Evolutionary conservation across 2,329 filamentous ascomycete species (phyloP).

Genomic region (Ascosphaera pollenicola): DNA sequence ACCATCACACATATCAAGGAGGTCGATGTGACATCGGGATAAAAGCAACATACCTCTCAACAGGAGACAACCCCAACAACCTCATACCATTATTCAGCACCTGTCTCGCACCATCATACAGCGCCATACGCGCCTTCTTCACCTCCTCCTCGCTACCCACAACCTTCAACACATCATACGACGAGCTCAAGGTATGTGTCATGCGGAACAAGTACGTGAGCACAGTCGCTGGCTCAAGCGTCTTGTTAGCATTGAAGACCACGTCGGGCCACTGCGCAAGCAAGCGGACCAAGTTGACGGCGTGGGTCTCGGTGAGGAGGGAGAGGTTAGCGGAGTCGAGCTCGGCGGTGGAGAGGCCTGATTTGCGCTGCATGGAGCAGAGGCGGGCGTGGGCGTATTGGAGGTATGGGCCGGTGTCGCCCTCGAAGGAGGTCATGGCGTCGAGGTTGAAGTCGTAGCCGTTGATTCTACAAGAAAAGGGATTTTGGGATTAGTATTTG

Average conservation of each 20-base stretch:
- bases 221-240: slow-evolving; percentile 44
- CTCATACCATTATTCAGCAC: slow-evolving; percentile 45
- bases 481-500: background rate
- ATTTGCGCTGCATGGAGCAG: slow-evolving; percentile 36
- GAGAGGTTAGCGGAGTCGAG: slow-evolving; percentile 33
- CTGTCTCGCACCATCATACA: slow-evolving; percentile 40
- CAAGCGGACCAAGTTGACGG: slow-evolving; percentile 36
- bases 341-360: slow-evolving; percentile 24
- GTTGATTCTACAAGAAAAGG: slow-evolving; percentile 28
- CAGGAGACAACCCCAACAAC: slow-evolving; percentile 41
- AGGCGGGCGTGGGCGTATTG: slow-evolving; percentile 41
- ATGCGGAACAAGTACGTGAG: slow-evolving; percentile 46
- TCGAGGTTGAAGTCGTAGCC: slow-evolving; percentile 44
- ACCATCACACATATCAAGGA: too few species aligned
- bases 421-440: slow-evolving; percentile 43
- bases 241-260: slow-evolving; percentile 39
- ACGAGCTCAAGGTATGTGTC: slow-evolving; percentile 37
- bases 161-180: slow-evolving; percentile 41
- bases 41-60: slow-evolving; percentile 24
- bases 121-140: slow-evolving; percentile 35
- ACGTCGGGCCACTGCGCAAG: slow-evolving; percentile 44
- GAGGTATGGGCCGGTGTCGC: slow-evolving; percentile 42
- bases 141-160: slow-evolving; percentile 35
- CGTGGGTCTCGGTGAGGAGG: slow-evolving; percentile 39
- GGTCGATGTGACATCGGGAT: too few species aligned